phyloP scores from a whole-genome alignment of 2,329 filamentous ascomycete species.

The Macrophomina phaseolina region DNA sequence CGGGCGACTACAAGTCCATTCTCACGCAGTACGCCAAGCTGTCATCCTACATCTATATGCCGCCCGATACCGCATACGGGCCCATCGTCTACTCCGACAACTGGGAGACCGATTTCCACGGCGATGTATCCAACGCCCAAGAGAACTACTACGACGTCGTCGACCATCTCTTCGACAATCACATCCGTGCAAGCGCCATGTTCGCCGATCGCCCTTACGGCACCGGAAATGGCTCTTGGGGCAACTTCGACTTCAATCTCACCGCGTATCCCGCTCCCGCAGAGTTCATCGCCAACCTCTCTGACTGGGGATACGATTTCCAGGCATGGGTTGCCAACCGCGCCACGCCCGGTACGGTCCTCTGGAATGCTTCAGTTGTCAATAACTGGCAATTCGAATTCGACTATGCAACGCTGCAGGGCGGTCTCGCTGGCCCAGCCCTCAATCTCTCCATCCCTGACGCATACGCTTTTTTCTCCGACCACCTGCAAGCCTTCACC shows the following conservation, averaged over 20 bases:
- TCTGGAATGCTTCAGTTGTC: constrained; percentile 39
- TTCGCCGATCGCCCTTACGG: constrained; percentile 45
- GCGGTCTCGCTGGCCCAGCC: constrained; percentile 39
- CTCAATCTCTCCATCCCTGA: constrained; percentile 45
- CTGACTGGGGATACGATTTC: constrained; percentile 42
- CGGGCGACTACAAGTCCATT: constrained; percentile 34
- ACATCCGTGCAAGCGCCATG: constrained; percentile 42
- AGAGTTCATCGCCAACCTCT: constrained; percentile 41
- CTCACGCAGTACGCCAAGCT: constrained; percentile 38
- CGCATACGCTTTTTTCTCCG: constrained; percentile 44
- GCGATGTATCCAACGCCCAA: constrained; percentile 38
- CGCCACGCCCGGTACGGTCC: constrained; percentile 40
- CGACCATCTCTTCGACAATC: constrained; percentile 39
- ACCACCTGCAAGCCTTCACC: constrained; percentile 39
- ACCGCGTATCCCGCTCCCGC: constrained; percentile 40
- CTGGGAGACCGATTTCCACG: constrained; percentile 43
- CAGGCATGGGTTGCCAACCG: constrained; percentile 48
- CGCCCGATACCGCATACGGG: constrained; percentile 40
- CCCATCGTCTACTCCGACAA: constrained; percentile 46
- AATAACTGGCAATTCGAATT: constrained; percentile 42
- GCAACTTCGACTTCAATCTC: constrained; percentile 47
- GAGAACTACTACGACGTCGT: constrained; percentile 45
- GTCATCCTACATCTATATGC: constrained; percentile 38
- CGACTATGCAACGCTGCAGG: not conserved
- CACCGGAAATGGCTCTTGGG: constrained; percentile 39